Base-by-base conservation (phyloP, 805 yeast species). In the Suhomyces sp. region DNA sequence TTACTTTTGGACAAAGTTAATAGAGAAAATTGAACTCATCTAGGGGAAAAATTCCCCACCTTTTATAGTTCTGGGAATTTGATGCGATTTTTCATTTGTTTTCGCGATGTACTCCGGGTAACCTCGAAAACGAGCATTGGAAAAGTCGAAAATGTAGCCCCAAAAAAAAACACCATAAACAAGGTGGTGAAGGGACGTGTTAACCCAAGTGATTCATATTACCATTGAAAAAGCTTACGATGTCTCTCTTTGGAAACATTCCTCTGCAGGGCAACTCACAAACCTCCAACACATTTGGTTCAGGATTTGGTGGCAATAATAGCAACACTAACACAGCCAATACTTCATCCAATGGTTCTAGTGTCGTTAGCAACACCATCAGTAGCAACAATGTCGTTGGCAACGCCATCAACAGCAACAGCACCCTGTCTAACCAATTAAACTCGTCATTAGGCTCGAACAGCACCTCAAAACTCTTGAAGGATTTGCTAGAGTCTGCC, bases 401-500 rank as follows among this genome's bases (percentile, higher is more conserved):
- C n/a, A 35, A 25, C 21, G 20, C 33, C 24, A 48, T 49, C 24
- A 49, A 24, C 39, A 50, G 49, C 31, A 48, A 59, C 20, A 15
- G 22, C 53, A 10, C 40, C 52, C 19, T 56, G 57, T 8, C 35
- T 53, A 25, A 24, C 8, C 25, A 40, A 9, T 29, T 44, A 8
- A 27, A 27, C 9, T 15, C 47, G 10, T 44, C 46, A 22, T 41
- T 47, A 19, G 27, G 40, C 27, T 33, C 53, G 13, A 43, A 55
- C 39, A 53, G 46, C 40, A 33, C 54, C 12, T 59, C 65, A 13
- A 65, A 62, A 50, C 53, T 72, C 50, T 73, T 91, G 57, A 83
- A 83, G 54, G 97, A 90, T 62, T 77, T 91, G 49, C 67, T 90
- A 48, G 96, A 88, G 63, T 79, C 92, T 1, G 85, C 96, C 0